Percentiles rank a stretch among this genome's conserved stretches.
Evolutionary conservation across 345 rosid species (phyloP).

Genomic region (Gossypium rotundifolium): DNA sequence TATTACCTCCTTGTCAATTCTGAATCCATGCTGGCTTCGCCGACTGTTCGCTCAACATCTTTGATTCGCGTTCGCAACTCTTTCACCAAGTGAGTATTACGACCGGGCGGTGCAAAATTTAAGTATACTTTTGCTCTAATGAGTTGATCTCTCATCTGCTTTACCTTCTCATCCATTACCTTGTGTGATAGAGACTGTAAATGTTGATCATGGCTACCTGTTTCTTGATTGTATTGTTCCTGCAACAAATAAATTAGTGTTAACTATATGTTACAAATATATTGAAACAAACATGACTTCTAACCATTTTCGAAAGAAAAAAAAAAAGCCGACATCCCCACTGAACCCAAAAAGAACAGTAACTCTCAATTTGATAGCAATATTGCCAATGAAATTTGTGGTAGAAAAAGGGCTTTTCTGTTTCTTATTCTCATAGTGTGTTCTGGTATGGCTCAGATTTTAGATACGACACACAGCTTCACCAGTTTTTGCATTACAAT

Average conservation of each 20-base stretch:
- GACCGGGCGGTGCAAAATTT: slow-evolving; percentile 53
- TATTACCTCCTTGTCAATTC: slow-evolving; percentile 70
- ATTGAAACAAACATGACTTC: slow-evolving; percentile 3
- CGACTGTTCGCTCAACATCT: slow-evolving; percentile 63
- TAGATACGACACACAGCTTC: neutral
- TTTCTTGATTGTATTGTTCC: slow-evolving; percentile 28
- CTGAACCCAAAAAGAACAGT: neutral
- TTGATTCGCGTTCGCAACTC: slow-evolving; percentile 67
- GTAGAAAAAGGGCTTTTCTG: neutral
- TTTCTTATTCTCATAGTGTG: neutral
- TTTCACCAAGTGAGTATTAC: slow-evolving; percentile 64
- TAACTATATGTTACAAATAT: neutral
- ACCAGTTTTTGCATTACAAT: neutral
- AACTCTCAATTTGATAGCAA: slow-evolving; percentile 1
- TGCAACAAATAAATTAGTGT: slow-evolving; percentile 27
- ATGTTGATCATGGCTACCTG: slow-evolving; percentile 27
- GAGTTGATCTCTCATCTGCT: slow-evolving; percentile 71
- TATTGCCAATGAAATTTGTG: neutral
- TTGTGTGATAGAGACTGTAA: slow-evolving; percentile 24
- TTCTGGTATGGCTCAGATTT: neutral
- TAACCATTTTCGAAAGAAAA: neutral
- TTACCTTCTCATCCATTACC: slow-evolving; percentile 52
- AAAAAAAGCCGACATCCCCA: neutral
- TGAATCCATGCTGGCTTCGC: slow-evolving; percentile 57
- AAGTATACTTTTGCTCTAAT: slow-evolving; percentile 74